Base-by-base conservation (phyloP, 805 yeast species). In the Crinitomyces ghanaensis region DNA sequence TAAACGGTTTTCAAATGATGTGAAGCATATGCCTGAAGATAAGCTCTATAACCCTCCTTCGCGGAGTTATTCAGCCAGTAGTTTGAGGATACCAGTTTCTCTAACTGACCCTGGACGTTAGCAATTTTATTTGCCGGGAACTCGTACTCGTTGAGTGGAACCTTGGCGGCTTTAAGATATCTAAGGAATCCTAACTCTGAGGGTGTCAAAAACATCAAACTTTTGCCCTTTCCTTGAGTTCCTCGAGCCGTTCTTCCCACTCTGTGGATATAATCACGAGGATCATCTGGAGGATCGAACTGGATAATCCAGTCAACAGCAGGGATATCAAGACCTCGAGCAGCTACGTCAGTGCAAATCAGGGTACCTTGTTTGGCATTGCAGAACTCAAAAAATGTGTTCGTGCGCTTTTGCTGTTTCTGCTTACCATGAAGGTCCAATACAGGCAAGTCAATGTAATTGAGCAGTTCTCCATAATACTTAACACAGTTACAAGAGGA, bases 201-300 rank as follows among this genome's bases (percentile, higher is more conserved):
- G 28, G 98, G 98, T 6, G 88, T 77, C 56, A 91, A 68, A 59
- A 91, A 91, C 97, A 91, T 86, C 41, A 91, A 66, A 6, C 95
- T 83, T 60, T 77, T 82, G 50, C 99, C 99, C 54, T 77, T 77
- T 37, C 95, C 97, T 31, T 71, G 54, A 15, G 78, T 62, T 8
- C 79, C 72, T 66, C 98, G 78, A 23, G 98, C 99, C 18, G 99
- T 91, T 68, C 99, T 78, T 45, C 99, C 99, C 23, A 91, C 98
- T 60, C 99, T 76, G 64, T 91, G 99, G 47, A 91, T 91, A 58
- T 91, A 91, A 62, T 91, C 97, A 63, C 97, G 77, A 60, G 98
- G 98, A 63, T 91, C 98, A 77, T 91, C 98, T 57, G 98, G 98
- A 36, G 98, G 98, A 59, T 91, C 99, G 53, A 84, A 91, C 66